phyloP scores from a whole-genome alignment of 192 early-diverging fungal genomes.

The Allomyces javanicus region DNA sequence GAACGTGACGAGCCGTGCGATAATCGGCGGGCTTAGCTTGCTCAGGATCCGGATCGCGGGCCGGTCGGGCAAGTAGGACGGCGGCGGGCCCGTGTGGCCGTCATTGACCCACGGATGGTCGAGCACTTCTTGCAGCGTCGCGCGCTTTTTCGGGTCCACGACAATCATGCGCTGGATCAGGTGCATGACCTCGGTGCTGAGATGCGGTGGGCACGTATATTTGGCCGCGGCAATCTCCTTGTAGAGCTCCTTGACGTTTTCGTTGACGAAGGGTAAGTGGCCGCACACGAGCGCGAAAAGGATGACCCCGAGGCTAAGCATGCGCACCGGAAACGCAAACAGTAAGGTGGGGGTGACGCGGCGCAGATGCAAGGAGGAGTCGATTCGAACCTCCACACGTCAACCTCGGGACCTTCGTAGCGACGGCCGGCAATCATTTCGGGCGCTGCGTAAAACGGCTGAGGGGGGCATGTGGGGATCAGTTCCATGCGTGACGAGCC shows the following conservation, averaged over 20 bases:
- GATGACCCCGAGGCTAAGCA: slow-evolving; percentile 48
- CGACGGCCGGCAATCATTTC: slow-evolving; percentile 63
- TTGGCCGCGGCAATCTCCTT: slow-evolving; percentile 55
- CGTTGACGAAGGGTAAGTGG: slow-evolving; percentile 67
- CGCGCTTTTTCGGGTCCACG: slow-evolving; percentile 44
- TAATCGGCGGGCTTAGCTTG: slow-evolving; percentile 14
- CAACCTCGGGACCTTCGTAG: slow-evolving; percentile 69
- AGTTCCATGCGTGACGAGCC: too few species aligned
- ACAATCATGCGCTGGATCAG: slow-evolving; percentile 50
- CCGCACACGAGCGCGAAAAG: slow-evolving; percentile 73
- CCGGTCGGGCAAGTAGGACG: slow-evolving; percentile 42
- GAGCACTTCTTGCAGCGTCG: slow-evolving; percentile 45
- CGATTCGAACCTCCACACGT: slow-evolving; percentile 46
- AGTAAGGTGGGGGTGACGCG: not conserved
- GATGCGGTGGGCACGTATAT: slow-evolving; percentile 33
- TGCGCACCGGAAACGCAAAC: not conserved
- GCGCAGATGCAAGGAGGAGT: not conserved
- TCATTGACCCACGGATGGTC: slow-evolving; percentile 64
- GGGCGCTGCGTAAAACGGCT: slow-evolving; percentile 62
- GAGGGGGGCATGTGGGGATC: slow-evolving; percentile 5
- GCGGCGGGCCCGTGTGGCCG: slow-evolving; percentile 34
- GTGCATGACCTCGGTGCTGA: slow-evolving; percentile 22
- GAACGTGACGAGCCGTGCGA: slow-evolving; percentile 19
- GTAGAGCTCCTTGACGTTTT: slow-evolving; percentile 62
- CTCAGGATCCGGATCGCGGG: slow-evolving; percentile 4